Conservation (phyloP, 345 rosid genomes). For the Populus nigra region DNA sequence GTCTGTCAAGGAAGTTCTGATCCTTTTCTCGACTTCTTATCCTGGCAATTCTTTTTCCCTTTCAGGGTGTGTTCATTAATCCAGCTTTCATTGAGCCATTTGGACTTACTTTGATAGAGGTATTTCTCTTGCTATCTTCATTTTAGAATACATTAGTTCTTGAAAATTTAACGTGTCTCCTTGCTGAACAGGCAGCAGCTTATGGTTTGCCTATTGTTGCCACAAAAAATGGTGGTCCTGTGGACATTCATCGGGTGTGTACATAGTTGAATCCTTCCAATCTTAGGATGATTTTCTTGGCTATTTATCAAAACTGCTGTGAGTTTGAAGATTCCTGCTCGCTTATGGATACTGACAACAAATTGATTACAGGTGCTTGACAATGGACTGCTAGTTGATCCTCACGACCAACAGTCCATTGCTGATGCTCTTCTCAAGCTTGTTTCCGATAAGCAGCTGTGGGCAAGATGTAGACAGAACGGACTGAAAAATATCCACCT, state of each 20-base stretch:
- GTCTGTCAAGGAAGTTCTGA: too few species aligned
- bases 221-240: conserved; percentile 96
- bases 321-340: conserved; percentile 2
- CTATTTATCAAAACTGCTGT: conserved; percentile 1
- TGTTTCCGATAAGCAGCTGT: conserved; percentile 28
- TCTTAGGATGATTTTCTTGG: conserved; percentile 9
- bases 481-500: conserved; percentile 27
- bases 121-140: conserved; percentile 22
- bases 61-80: conserved; percentile 94
- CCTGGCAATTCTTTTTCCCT: neutral
- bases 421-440: conserved; percentile 30
- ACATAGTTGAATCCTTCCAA: neutral
- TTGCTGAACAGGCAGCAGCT: conserved; percentile 81
- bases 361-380: conserved; percentile 25
- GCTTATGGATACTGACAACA: neutral
- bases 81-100: conserved; percentile 98
- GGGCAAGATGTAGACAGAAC: conserved; percentile 27
- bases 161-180: neutral
- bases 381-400: conserved; percentile 29
- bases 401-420: conserved; percentile 25
- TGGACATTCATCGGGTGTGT: conserved; percentile 81
- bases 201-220: conserved; percentile 94
- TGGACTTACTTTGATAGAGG: conserved; percentile 97
- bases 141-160: neutral
- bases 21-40: too few species aligned